phyloP scores from a whole-genome alignment of 257 asterid genomes.

The Penstemon newberryi region DNA sequence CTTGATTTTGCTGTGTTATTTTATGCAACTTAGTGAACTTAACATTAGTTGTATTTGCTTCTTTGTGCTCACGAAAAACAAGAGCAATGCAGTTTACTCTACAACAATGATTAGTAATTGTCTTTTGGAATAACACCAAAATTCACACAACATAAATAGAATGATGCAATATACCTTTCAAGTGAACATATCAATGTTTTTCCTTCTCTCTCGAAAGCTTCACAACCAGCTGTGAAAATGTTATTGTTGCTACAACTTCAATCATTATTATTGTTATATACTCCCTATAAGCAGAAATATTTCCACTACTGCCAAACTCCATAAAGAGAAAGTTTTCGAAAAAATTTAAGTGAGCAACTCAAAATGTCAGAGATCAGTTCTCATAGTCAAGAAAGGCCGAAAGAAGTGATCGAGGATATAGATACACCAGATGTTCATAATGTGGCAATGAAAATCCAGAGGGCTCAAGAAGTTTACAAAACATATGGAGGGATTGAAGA shows the following conservation, averaged over 20 bases:
- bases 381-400: slow-evolving; percentile 33
- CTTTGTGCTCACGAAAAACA: slow-evolving; percentile 25
- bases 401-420: slow-evolving; percentile 31
- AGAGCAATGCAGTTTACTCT: slow-evolving; percentile 24
- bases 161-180: slow-evolving; percentile 18
- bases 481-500: slow-evolving; percentile 47
- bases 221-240: slow-evolving; percentile 58
- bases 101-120: slow-evolving; percentile 16
- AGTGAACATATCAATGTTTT: slow-evolving; percentile 50
- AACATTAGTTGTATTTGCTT: slow-evolving; percentile 9
- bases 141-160: not conserved
- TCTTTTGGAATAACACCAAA: slow-evolving; percentile 6
- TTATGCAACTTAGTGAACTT: too few species aligned
- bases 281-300: slow-evolving; percentile 8
- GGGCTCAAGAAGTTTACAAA: slow-evolving; percentile 43
- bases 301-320: slow-evolving; percentile 17
- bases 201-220: slow-evolving; percentile 49
- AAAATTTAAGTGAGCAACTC: not conserved
- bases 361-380: slow-evolving; percentile 45
- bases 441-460: slow-evolving; percentile 48
- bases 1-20: too few species aligned
- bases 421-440: slow-evolving; percentile 41
- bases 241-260: slow-evolving; percentile 25
- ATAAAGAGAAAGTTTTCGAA: not conserved
- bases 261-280: slow-evolving; percentile 29